These are phyloP conservation scores for Globisporangium mamillatum DNA, from an alignment of 352 stramenopile genomes.

Conservation along the genomic window DNA sequence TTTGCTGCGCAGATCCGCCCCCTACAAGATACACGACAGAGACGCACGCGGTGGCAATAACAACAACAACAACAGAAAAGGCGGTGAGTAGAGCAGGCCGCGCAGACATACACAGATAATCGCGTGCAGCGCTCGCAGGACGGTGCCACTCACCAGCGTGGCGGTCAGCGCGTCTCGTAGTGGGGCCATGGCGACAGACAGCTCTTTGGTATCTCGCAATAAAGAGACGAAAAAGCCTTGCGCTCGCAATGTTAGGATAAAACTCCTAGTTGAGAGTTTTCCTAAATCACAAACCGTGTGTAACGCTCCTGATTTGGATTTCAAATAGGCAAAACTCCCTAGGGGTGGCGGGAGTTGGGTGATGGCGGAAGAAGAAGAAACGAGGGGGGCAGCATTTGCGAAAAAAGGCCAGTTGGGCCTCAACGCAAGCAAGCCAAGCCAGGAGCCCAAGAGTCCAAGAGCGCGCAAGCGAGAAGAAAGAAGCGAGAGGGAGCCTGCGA, in stretches of 20 bases:
- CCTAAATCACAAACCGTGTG: not conserved
- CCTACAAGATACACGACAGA: conserved; percentile 26
- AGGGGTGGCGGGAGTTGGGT: not conserved
- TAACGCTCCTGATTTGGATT: not conserved
- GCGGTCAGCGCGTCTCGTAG: conserved; percentile 20
- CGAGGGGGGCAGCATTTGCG: conserved; percentile 5
- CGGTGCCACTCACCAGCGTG: conserved; percentile 45
- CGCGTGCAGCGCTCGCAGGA: not conserved
- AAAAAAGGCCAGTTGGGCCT: conserved; percentile 33
- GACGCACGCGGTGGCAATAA: not conserved
- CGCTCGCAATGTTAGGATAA: not conserved
- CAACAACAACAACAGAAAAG: not conserved
- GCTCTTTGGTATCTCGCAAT: conserved; percentile 2
- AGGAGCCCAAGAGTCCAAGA: not conserved
- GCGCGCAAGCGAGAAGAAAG: not conserved
- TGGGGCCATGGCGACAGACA: conserved; percentile 21
- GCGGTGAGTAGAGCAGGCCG: not conserved
- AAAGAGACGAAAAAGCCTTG: not conserved
- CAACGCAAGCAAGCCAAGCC: not conserved
- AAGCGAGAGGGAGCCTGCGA: not conserved
- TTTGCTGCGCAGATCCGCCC: conserved; percentile 50
- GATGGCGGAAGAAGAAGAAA: conserved; percentile 12
- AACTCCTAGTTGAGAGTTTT: not conserved
- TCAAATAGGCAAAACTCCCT: not conserved
- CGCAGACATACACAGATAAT: not conserved